Evolutionary conservation across 371 early-diverging fungal species (phyloP), one percentile per base, ranked within the genome.

Genomic region (Mortierella sp.): DNA sequence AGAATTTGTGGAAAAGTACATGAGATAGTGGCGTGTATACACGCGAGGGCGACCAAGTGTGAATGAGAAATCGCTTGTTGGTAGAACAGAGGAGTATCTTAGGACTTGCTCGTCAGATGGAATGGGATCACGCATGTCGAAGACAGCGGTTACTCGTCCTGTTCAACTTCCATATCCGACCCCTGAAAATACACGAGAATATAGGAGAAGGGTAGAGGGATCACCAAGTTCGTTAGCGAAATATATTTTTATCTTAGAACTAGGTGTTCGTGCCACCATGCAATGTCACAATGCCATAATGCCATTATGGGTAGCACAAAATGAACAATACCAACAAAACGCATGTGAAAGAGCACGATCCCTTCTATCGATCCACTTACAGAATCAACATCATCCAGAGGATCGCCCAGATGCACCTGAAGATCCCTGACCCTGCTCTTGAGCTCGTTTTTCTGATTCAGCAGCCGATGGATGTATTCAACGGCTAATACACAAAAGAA

Each of bases 91-190:
- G n/a, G n/a, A n/a, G n/a, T n/a, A n/a, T n/a, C n/a, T n/a, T n/a
- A n/a, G n/a, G n/a, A n/a, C n/a, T n/a, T n/a, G n/a, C n/a, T n/a
- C n/a, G n/a, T n/a, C n/a, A n/a, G n/a, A n/a, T n/a, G n/a, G n/a
- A n/a, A n/a, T n/a, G n/a, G n/a, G n/a, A n/a, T n/a, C n/a, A n/a
- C n/a, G n/a, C n/a, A n/a, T n/a, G n/a, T n/a, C n/a, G n/a, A n/a
- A n/a, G n/a, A n/a, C n/a, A n/a, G n/a, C n/a, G n/a, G n/a, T 53
- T 56, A 70, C 46, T 64, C 64, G 47, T 56, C 60, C 17, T 55
- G 58, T 50, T 72, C 72, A 5, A 72, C 61, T 17, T 72, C 72
- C 72, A 72, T 72, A 24, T 72, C 72, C 39, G 72, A 66, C 19
- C 34, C 72, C 72, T 72, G 57, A 11, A 34, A 46, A 34, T 17